These are phyloP conservation scores for Phytopythium helicoides DNA, from an alignment of 352 stramenopile genomes.

Conservation along the genomic window DNA sequence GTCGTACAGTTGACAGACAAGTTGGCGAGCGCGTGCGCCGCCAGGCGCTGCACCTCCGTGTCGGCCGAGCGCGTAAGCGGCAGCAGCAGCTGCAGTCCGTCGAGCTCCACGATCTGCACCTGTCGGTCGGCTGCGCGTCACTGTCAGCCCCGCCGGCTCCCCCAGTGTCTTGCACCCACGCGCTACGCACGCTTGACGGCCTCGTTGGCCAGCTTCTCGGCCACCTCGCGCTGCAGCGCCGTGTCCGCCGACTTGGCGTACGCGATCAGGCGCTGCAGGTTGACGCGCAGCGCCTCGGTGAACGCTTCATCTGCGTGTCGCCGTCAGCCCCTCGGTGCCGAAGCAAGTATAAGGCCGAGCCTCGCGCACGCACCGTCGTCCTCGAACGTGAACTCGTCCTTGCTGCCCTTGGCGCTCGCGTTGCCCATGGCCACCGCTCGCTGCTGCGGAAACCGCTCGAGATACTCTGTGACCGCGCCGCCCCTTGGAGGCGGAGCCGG, in stretches of 20 bases:
- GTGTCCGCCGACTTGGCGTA: constrained; percentile 92
- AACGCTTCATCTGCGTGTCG: constrained; percentile 74
- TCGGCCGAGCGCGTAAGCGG: constrained; percentile 92
- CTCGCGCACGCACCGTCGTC: constrained; percentile 44
- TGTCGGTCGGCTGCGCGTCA: constrained; percentile 80
- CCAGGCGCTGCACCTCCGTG: constrained; percentile 91
- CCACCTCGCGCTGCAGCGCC: constrained; percentile 88
- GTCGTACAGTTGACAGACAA: constrained; percentile 91
- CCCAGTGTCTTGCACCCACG: neutral
- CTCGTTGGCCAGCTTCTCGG: constrained; percentile 94
- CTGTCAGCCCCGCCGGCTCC: neutral
- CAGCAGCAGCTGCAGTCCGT: constrained; percentile 91
- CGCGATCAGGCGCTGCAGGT: constrained; percentile 91
- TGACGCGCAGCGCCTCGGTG: constrained; percentile 84
- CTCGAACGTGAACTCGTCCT: constrained; percentile 83
- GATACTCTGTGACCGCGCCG: neutral
- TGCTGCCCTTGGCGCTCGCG: constrained; percentile 58
- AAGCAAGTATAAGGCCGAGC: neutral
- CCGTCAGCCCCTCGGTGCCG: neutral
- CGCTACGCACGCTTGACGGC: constrained; percentile 86
- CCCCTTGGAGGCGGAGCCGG: too few relatives aligned
- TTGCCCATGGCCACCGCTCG: constrained; percentile 39
- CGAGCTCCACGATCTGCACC: constrained; percentile 93
- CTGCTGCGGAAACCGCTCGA: neutral
- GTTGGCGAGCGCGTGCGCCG: constrained; percentile 93